Percentiles rank a stretch among this genome's conserved stretches.
Conservation (phyloP, 208 protist genomes). For the Crithidia expoeki region DNA sequence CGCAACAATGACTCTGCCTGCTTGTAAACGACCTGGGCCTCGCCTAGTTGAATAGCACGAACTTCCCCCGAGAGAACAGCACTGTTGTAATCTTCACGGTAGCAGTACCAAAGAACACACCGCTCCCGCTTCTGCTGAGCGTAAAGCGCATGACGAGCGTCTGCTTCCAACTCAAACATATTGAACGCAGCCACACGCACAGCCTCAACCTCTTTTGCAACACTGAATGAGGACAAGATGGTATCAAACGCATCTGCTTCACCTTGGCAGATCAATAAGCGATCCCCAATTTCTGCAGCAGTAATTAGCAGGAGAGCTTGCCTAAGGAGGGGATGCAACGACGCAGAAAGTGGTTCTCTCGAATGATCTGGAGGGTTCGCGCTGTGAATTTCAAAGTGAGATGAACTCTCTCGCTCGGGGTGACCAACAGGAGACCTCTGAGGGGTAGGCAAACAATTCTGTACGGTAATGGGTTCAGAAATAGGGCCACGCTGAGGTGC, state of each 20-base stretch:
- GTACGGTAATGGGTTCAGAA: neutral
- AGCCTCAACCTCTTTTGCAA: slow-evolving; percentile 39
- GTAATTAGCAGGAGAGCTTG: slow-evolving; percentile 53
- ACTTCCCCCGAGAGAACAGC: slow-evolving; percentile 30
- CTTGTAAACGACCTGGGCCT: neutral
- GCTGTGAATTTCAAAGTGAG: neutral
- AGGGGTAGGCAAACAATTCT: neutral
- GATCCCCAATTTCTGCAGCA: slow-evolving; percentile 49
- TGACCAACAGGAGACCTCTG: neutral
- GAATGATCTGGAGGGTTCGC: neutral
- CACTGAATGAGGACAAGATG: slow-evolving; percentile 37
- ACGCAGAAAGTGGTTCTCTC: neutral
- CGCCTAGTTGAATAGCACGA: slow-evolving; percentile 26
- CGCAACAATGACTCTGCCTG: slow-evolving; percentile 13
- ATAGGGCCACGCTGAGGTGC: neutral
- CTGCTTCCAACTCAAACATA: slow-evolving; percentile 48
- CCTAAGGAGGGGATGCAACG: slow-evolving; percentile 39
- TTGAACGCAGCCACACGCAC: slow-evolving; percentile 56
- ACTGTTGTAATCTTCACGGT: slow-evolving; percentile 50
- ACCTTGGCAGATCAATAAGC: slow-evolving; percentile 40
- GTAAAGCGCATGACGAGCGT: slow-evolving; percentile 40
- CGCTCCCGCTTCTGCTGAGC: slow-evolving; percentile 58
- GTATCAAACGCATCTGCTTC: slow-evolving; percentile 35
- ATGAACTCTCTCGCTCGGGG: neutral
- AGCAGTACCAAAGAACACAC: slow-evolving; percentile 41